These are phyloP conservation scores for Solanum neorickii DNA, from an alignment of 257 asterid species.

Conservation along the genomic window DNA sequence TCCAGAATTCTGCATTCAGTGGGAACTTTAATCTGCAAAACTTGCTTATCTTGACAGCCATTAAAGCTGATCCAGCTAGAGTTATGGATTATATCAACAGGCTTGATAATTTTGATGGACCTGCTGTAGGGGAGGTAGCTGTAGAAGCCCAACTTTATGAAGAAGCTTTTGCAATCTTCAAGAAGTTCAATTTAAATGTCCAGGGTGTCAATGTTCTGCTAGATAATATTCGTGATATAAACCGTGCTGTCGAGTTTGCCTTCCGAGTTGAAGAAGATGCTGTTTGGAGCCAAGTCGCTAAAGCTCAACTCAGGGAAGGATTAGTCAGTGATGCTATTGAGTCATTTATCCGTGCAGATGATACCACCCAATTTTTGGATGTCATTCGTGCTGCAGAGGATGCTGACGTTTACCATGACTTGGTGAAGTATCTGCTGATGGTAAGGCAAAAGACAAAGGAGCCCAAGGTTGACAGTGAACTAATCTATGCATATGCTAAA, in stretches of 20 bases:
- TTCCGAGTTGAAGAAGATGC: constrained; percentile 97
- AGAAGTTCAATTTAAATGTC: constrained; percentile 94
- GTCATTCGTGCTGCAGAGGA: constrained; percentile 89
- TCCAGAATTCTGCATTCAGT: constrained; percentile 95
- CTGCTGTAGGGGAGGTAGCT: constrained; percentile 99
- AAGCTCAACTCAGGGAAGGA: constrained; percentile 95
- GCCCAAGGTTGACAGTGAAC: constrained; percentile 98
- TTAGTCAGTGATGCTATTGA: constrained; percentile 95
- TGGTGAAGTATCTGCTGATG: constrained; percentile 94
- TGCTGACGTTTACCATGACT: constrained; percentile 83
- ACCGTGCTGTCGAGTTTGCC: constrained; percentile 96
- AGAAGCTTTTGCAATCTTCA: constrained; percentile 95
- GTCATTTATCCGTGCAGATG: constrained; percentile 97
- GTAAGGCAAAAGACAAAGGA: constrained; percentile 94
- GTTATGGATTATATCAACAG: constrained; percentile 97
- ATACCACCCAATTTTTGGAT: constrained; percentile 84
- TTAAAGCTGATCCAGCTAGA: constrained; percentile 93
- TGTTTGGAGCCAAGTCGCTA: constrained; percentile 99
- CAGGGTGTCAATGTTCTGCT: constrained; percentile 92
- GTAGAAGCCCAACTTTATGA: constrained; percentile 87
- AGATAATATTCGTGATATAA: constrained; percentile 83
- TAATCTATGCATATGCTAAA: constrained; percentile 96
- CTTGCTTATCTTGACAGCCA: constrained; percentile 91
- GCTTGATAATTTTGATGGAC: constrained; percentile 97
- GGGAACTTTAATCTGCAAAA: constrained; percentile 97